phyloP scores from a whole-genome alignment of 2,329 filamentous ascomycete species.

The Mollisia scopiformis region DNA sequence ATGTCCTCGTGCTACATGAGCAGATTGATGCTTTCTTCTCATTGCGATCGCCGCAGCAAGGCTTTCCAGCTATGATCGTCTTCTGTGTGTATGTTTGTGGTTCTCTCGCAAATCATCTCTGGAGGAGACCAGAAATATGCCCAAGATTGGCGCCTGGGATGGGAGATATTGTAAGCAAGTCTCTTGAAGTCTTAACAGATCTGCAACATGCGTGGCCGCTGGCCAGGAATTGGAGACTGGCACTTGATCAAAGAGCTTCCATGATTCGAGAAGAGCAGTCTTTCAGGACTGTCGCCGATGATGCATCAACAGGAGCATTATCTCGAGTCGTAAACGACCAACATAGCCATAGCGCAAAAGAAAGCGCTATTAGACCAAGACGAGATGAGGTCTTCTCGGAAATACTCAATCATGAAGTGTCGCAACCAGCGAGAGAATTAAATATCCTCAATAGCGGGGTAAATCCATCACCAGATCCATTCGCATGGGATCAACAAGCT shows the following conservation, averaged over 20 bases:
- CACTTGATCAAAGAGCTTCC: conserved; percentile 3
- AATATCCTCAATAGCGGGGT: background rate
- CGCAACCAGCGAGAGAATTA: too few relatives aligned
- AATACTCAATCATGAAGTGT: background rate
- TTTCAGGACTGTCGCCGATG: background rate
- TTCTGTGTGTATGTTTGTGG: conserved; percentile 46
- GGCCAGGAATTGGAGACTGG: conserved; percentile 8
- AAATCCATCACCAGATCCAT: background rate
- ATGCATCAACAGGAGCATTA: background rate
- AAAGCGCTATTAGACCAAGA: background rate
- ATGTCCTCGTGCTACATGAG: conserved; percentile 40
- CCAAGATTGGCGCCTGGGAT: background rate
- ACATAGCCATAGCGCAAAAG: background rate
- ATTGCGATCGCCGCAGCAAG: conserved; percentile 33
- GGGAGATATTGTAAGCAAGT: conserved; percentile 7
- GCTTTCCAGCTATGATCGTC: conserved; percentile 38
- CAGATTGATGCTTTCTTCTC: conserved; percentile 40
- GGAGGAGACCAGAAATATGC: conserved; percentile 29
- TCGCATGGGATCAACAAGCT: background rate
- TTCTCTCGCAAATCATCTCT: conserved; percentile 40
- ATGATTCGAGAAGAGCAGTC: background rate
- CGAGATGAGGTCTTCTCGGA: background rate
- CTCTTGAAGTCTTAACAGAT: conserved; percentile 30
- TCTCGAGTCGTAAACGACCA: background rate
- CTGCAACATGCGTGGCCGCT: conserved; percentile 33